Evolutionary conservation across 2,329 filamentous ascomycete genomes (phyloP), one percentile per base, ranked within the genome.

Genomic region (Fusarium setosum): DNA sequence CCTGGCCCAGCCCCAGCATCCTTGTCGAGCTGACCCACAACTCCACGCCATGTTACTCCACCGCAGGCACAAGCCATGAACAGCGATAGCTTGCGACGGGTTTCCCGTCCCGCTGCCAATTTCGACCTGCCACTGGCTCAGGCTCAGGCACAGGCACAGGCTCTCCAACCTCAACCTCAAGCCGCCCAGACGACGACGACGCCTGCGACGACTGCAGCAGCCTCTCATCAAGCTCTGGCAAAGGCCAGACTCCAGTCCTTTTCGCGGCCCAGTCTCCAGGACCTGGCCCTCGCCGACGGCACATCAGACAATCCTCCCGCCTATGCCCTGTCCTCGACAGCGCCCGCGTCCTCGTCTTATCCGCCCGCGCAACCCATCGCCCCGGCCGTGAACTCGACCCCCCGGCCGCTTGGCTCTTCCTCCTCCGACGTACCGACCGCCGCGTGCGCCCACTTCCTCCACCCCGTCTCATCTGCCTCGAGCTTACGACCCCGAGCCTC

Each of bases 31-130:
- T 54, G 69, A 47, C 67, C 69, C 69, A 71, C 67, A 26, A 51
- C 61, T 61, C 62, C 66, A 67, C 68, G 68, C 66, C 63, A 72
- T 72, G 68, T 63, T 71, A 59, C 70, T 72, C 70, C 70, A 72
- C 70, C 40, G 50, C 42, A 63, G 60, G 57, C 68, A 65, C 55
- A 63, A 67, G 60, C 66, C 68, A 71, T 72, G 70, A 71, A 69
- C 50, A 72, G 65, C 58, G 67, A 69, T 69, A 71, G 70, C 70
- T 72, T 62, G 59, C 68, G 61, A 68, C 66, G 66, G 66, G 63
- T 49, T 63, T 52, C 56, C 59, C 59, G 59, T 68, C 63, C 61
- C 54, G 58, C 68, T 65, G 50, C 69, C 70, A 70, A 68, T 72
- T 63, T 69, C 67, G 59, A 56, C 56, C 65, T 71, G 56, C 59